phyloP scores from a whole-genome alignment of 768 basidiomycete species.

The Zangia roseola region DNA sequence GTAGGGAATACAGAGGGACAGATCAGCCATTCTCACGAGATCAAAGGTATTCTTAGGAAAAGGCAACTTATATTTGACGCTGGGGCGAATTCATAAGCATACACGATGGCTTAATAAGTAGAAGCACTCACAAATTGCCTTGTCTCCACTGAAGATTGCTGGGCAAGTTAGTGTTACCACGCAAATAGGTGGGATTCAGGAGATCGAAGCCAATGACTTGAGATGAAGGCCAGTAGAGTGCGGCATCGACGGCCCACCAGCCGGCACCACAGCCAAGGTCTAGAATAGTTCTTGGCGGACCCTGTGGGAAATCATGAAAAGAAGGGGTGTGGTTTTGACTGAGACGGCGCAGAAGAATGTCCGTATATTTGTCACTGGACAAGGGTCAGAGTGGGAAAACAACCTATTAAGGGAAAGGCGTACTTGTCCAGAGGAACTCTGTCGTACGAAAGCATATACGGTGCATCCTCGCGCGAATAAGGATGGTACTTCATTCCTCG shows the following conservation, averaged over 20 bases:
- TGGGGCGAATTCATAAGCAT: constrained; percentile 27
- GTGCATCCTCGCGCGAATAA: constrained; percentile 44
- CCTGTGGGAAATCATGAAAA: constrained; percentile 52
- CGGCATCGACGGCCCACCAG: constrained; percentile 63
- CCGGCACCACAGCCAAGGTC: constrained; percentile 79
- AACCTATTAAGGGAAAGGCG: constrained; percentile 21
- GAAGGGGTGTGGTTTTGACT: constrained; percentile 53
- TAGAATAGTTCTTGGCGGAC: constrained; percentile 54
- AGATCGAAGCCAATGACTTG: constrained; percentile 68
- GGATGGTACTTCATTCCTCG: constrained; percentile 53
- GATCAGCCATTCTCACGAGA: constrained; percentile 69
- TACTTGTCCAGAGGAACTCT: constrained; percentile 57
- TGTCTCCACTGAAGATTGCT: constrained; percentile 48
- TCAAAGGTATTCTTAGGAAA: constrained; percentile 66
- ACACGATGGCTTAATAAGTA: neutral
- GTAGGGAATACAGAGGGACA: constrained; percentile 59
- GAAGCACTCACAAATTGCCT: constrained; percentile 63
- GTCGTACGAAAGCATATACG: constrained; percentile 70
- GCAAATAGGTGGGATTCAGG: constrained; percentile 36
- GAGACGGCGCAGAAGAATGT: constrained; percentile 54
- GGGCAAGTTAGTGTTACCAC: constrained; percentile 38
- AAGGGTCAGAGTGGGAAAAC: constrained; percentile 8
- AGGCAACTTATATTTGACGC: constrained; percentile 56
- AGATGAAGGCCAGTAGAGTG: constrained; percentile 57
- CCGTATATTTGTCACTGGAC: constrained; percentile 59